Conservation (phyloP, 1,284 basidiomycete genomes). For the Porogramme epimiltina region DNA sequence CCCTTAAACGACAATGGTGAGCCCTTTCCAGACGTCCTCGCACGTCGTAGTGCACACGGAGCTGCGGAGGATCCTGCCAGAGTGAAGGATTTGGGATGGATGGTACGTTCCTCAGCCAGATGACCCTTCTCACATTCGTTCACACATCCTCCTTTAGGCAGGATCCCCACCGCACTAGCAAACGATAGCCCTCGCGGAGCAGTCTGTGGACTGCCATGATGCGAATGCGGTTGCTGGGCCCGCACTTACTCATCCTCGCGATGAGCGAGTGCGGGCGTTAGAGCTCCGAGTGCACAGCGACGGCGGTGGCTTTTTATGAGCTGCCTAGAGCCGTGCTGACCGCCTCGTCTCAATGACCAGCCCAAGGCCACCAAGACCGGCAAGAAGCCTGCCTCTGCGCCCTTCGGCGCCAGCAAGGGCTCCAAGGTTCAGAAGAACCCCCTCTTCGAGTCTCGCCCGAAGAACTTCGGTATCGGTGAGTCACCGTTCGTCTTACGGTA, state of each 20-base stretch:
- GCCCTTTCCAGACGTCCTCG: conserved; percentile 23
- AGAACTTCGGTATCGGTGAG: conserved; percentile 96
- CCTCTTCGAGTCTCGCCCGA: conserved; percentile 89
- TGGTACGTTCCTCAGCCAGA: conserved; percentile 50
- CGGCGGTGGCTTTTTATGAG: conserved; percentile 38
- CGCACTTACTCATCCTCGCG: conserved; percentile 28
- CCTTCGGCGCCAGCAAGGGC: conserved; percentile 71
- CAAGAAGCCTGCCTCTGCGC: conserved; percentile 81
- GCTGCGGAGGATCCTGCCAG: conserved; percentile 33
- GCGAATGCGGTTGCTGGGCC: conserved; percentile 50
- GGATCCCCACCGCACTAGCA: conserved; percentile 29
- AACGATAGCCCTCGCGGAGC: conserved; percentile 31
- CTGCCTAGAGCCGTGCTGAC: conserved; percentile 51
- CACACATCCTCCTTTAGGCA: conserved; percentile 8
- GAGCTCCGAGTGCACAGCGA: conserved; percentile 66
- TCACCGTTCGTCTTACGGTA: conserved; percentile 14
- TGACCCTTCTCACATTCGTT: conserved; percentile 32
- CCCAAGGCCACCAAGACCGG: conserved; percentile 66
- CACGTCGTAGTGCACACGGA: conserved; percentile 33
- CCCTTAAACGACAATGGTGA: conserved; percentile 46
- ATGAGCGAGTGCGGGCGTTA: conserved; percentile 43
- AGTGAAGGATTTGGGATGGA: conserved; percentile 44
- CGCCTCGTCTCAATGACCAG: conserved; percentile 88
- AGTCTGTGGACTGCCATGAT: conserved; percentile 23
- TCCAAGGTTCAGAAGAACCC: conserved; percentile 90